phyloP scores from a whole-genome alignment of 768 basidiomycete genomes.

The Mycena sanguinolenta region DNA sequence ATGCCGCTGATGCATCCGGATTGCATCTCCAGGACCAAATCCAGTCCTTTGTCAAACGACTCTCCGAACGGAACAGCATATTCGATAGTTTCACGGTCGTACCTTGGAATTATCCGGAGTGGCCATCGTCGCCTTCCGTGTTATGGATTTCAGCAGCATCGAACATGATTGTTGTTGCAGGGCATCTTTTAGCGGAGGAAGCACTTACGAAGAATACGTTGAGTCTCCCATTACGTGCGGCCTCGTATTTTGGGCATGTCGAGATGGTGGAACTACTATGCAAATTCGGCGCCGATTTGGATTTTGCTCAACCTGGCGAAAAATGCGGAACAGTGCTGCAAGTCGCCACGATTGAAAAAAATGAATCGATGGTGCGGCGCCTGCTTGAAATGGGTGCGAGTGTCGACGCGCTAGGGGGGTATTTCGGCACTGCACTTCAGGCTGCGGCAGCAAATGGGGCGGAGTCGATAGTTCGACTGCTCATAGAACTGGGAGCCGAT shows the following conservation, averaged over 20 bases:
- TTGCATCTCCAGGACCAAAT: neutral
- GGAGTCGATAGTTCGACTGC: neutral
- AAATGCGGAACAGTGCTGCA: neutral
- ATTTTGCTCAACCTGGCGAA: neutral
- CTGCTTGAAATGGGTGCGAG: neutral
- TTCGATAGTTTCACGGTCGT: neutral
- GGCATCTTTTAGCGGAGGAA: neutral
- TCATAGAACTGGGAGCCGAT: too few relatives aligned
- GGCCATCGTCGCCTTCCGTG: neutral
- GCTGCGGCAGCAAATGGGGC: neutral
- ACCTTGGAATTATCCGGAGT: neutral
- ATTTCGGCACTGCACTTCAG: neutral
- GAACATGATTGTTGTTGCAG: neutral
- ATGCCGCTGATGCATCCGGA: neutral
- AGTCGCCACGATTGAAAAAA: neutral
- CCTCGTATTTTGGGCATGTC: neutral
- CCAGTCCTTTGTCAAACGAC: neutral
- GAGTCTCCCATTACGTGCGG: neutral
- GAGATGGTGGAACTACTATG: neutral
- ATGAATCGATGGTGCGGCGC: neutral
- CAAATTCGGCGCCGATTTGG: neutral
- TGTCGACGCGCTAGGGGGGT: neutral
- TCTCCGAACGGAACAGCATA: neutral
- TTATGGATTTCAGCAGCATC: constrained; percentile 1
- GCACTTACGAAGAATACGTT: neutral